phyloP scores from a whole-genome alignment of 345 rosid genomes.

The Odontarrhena argentea region DNA sequence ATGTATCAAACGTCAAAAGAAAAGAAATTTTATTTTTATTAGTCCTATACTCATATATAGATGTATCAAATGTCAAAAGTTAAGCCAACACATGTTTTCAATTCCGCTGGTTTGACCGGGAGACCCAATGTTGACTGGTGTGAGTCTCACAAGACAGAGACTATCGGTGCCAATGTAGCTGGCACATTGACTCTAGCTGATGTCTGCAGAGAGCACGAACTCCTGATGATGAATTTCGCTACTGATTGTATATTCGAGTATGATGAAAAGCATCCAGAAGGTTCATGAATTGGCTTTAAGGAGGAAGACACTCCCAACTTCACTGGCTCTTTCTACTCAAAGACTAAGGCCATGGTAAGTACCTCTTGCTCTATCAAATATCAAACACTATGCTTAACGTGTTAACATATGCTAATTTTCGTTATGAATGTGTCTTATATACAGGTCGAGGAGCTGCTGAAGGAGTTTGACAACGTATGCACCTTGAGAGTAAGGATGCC shows the following conservation, averaged over 20 bases:
- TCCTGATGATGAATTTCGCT: slow-evolving; percentile 70
- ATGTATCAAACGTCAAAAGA: too few relatives aligned
- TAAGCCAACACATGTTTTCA: slow-evolving; percentile 81
- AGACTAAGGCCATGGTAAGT: slow-evolving; percentile 78
- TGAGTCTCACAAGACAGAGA: slow-evolving; percentile 70
- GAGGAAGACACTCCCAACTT: slow-evolving; percentile 79
- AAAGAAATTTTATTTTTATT: too few relatives aligned
- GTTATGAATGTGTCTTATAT: too few relatives aligned
- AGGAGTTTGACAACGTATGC: slow-evolving; percentile 71
- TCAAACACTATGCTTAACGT: neutral
- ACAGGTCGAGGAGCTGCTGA: slow-evolving; percentile 76
- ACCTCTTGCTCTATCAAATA: slow-evolving; percentile 6
- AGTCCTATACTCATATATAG: too few relatives aligned
- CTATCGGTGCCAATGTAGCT: slow-evolving; percentile 70
- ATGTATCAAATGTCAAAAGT: too few relatives aligned
- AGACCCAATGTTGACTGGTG: slow-evolving; percentile 90
- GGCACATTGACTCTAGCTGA: slow-evolving; percentile 81
- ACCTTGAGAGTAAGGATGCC: slow-evolving; percentile 77
- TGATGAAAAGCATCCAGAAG: slow-evolving; percentile 58
- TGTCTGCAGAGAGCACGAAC: slow-evolving; percentile 68
- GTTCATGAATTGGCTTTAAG: slow-evolving; percentile 66
- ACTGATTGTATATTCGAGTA: slow-evolving; percentile 87
- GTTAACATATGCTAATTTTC: too few relatives aligned
- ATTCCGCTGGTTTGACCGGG: slow-evolving; percentile 79
- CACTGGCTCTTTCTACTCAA: slow-evolving; percentile 76